phyloP scores from a whole-genome alignment of 2,329 filamentous ascomycete genomes.

The Beauveria brongniartii region DNA sequence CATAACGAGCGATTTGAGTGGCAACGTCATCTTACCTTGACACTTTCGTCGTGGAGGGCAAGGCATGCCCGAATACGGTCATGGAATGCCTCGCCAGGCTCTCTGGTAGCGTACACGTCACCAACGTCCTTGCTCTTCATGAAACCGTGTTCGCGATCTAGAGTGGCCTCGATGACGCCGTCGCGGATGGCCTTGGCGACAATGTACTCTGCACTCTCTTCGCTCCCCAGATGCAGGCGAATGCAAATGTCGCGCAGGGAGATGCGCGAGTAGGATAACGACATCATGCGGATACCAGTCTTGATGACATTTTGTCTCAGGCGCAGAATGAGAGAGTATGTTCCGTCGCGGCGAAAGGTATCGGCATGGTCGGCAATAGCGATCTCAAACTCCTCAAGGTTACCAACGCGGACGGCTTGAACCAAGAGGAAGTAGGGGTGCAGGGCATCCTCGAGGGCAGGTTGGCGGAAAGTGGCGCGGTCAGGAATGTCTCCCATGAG shows the following conservation, averaged over 20 bases:
- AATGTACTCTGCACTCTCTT: slow-evolving; percentile 98
- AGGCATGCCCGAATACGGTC: slow-evolving; percentile 91
- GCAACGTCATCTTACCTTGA: slow-evolving; percentile 60
- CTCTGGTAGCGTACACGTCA: slow-evolving; percentile 90
- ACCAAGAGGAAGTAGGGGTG: slow-evolving; percentile 92
- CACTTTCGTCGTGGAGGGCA: slow-evolving; percentile 89
- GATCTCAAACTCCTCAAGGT: slow-evolving; percentile 86
- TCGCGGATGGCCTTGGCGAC: slow-evolving; percentile 97
- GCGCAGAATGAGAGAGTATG: slow-evolving; percentile 90
- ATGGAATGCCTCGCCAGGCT: slow-evolving; percentile 95
- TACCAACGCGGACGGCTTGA: slow-evolving; percentile 91
- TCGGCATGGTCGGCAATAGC: slow-evolving; percentile 74
- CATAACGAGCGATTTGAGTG: not conserved
- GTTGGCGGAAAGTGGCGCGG: slow-evolving; percentile 84
- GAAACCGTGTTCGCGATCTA: slow-evolving; percentile 90
- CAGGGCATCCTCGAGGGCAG: slow-evolving; percentile 76
- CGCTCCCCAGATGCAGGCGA: slow-evolving; percentile 82
- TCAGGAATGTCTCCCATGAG: slow-evolving; percentile 99
- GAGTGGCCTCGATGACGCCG: slow-evolving; percentile 89
- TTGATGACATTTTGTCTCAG: slow-evolving; percentile 98
- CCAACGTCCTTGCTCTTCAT: slow-evolving; percentile 98
- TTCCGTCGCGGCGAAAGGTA: slow-evolving; percentile 86
- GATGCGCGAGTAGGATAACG: slow-evolving; percentile 93
- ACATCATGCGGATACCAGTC: slow-evolving; percentile 99
- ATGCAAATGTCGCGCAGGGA: slow-evolving; percentile 96